A percentile compares a stretch with the other conserved stretches of the same genome.
Evolutionary conservation across 768 basidiomycete species (phyloP).

Genomic region (Termitomyces sp.): DNA sequence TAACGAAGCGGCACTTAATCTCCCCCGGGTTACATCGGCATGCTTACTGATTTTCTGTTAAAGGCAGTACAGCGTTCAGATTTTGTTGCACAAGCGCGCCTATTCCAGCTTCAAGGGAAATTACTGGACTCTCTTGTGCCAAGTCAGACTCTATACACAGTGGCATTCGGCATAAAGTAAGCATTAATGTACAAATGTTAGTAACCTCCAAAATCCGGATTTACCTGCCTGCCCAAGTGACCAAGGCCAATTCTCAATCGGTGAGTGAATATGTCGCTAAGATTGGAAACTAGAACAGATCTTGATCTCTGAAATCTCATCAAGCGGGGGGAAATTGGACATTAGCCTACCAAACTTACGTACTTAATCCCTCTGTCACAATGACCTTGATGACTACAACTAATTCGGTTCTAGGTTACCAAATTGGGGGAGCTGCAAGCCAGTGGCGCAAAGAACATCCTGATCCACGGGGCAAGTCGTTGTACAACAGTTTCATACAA

Average conservation of each 20-base stretch:
- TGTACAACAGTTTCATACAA: not conserved
- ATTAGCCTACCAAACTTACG: not conserved
- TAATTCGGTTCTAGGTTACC: constrained; percentile 11
- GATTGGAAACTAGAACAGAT: not conserved
- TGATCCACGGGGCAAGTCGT: constrained; percentile 22
- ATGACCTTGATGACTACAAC: not conserved
- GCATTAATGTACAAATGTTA: not conserved
- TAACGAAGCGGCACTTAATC: constrained; percentile 17
- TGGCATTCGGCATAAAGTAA: constrained; percentile 28
- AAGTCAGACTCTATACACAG: constrained; percentile 22
- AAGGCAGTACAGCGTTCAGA: constrained; percentile 20
- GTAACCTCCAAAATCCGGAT: not conserved
- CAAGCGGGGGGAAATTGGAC: constrained; percentile 1
- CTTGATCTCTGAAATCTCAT: not conserved
- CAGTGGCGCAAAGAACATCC: constrained; percentile 23
- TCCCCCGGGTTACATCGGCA: not conserved
- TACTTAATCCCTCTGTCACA: not conserved
- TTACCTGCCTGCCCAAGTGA: not conserved
- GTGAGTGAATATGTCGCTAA: not conserved
- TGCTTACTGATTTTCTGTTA: not conserved
- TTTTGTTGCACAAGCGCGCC: constrained; percentile 21
- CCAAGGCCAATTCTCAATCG: constrained; percentile 1
- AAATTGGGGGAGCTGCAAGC: constrained; percentile 25
- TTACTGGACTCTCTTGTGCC: constrained; percentile 23
- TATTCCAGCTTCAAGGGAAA: constrained; percentile 24